Conservation (phyloP, 805 yeast genomes). For the Saccharomycopsis sp. region DNA sequence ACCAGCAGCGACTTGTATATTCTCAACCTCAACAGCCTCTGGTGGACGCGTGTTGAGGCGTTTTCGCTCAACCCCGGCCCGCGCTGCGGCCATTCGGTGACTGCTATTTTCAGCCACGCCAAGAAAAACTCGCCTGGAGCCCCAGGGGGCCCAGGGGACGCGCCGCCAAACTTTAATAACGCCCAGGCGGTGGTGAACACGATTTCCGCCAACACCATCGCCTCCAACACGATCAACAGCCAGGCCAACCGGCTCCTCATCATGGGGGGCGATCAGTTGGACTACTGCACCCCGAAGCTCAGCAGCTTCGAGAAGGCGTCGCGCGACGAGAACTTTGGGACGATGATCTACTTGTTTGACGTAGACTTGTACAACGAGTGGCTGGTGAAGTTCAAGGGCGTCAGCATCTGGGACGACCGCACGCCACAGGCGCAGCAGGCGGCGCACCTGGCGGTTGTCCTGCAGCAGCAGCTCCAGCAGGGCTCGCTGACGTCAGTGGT, state of each 20-base stretch:
- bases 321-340: constrained; percentile 48
- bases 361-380: constrained; percentile 27
- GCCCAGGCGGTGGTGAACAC: constrained; percentile 5
- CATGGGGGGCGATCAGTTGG: constrained; percentile 88
- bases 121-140: constrained; percentile 6
- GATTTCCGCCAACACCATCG: constrained; percentile 16
- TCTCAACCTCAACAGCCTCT: constrained; percentile 63
- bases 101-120: constrained; percentile 46
- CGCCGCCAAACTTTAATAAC: constrained; percentile 12
- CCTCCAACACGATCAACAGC: constrained; percentile 5
- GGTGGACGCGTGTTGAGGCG: constrained; percentile 54
- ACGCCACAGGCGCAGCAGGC: constrained; percentile 4
- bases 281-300: constrained; percentile 46
- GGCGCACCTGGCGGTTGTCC: background rate
- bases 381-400: constrained; percentile 14
- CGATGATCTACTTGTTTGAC: constrained; percentile 60
- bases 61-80: constrained; percentile 60
- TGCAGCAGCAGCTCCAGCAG: background rate
- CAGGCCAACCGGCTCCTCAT: constrained; percentile 59
- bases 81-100: constrained; percentile 86
- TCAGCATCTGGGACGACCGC: constrained; percentile 18
- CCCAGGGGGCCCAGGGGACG: background rate
- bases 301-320: constrained; percentile 47
- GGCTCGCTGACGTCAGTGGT: background rate
- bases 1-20: constrained; percentile 62